A percentile compares a stretch with the other conserved stretches of the same genome.
These are phyloP conservation scores for Acacia crassicarpa DNA, from an alignment of 306 rosid genomes.

Conservation along the genomic window DNA sequence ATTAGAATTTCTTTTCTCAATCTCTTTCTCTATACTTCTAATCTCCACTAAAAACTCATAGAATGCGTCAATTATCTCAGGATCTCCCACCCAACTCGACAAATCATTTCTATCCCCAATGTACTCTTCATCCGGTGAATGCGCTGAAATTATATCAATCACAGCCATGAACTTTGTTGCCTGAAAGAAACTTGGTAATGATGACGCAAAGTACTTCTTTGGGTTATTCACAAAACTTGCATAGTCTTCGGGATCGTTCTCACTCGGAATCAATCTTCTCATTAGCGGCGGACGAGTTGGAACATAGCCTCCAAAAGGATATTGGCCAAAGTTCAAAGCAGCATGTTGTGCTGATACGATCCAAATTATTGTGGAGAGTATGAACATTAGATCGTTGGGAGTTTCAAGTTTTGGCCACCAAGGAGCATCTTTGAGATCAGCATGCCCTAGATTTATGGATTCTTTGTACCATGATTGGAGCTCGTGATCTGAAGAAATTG, in stretches of 20 bases:
- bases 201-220: constrained; percentile 29
- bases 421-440: constrained; percentile 38
- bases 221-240: constrained; percentile 35
- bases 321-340: constrained; percentile 48
- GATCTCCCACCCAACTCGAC: constrained; percentile 39
- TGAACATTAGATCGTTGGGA: constrained; percentile 40
- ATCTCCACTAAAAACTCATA: constrained; percentile 45
- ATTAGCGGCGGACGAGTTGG: constrained; percentile 43
- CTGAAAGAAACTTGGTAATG: constrained; percentile 45
- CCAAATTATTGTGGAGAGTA: constrained; percentile 41
- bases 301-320: constrained; percentile 39
- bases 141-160: constrained; percentile 42
- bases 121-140: constrained; percentile 51
- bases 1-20: constrained; percentile 39
- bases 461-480: constrained; percentile 48
- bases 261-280: constrained; percentile 38
- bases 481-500: constrained; percentile 39
- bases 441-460: constrained; percentile 47
- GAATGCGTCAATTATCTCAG: constrained; percentile 44
- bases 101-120: constrained; percentile 36
- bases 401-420: constrained; percentile 52
- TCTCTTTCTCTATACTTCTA: constrained; percentile 40
- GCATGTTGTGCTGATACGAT: constrained; percentile 45
- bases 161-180: constrained; percentile 47
- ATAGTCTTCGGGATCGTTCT: constrained; percentile 31